phyloP scores from a whole-genome alignment of 306 rosid genomes.

The Canavalia gladiata region DNA sequence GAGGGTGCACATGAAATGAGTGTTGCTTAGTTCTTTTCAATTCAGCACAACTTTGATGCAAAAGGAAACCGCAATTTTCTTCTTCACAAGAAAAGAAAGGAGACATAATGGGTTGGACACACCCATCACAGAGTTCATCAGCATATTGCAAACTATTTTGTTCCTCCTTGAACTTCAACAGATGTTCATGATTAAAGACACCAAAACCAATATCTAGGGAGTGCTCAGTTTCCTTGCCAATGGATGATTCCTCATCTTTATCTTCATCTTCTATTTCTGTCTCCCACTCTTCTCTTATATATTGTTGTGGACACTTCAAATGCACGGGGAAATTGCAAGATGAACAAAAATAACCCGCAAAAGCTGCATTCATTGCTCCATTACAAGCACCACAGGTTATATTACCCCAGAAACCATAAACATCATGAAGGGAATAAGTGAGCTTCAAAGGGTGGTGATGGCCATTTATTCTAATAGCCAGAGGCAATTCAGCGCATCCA shows the following conservation, averaged over 20 bases:
- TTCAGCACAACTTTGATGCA: conserved; percentile 23
- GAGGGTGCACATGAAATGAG: conserved; percentile 16
- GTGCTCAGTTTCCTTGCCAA: background rate
- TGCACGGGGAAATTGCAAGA: conserved; percentile 8
- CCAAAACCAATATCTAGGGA: background rate
- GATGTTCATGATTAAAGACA: conserved; percentile 22
- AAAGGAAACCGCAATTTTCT: conserved; percentile 20
- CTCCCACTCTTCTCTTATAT: background rate
- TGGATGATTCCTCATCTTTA: background rate
- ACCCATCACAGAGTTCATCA: conserved; percentile 18
- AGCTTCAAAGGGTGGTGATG: conserved; percentile 22
- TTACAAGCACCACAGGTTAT: conserved; percentile 18
- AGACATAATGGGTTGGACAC: background rate
- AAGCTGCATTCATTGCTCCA: background rate
- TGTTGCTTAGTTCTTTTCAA: conserved; percentile 5
- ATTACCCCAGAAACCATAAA: conserved; percentile 13
- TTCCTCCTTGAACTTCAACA: background rate
- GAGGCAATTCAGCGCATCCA: conserved; percentile 18
- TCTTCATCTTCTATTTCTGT: background rate
- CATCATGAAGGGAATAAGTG: background rate
- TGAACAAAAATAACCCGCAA: conserved; percentile 28
- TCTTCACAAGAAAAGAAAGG: conserved; percentile 7
- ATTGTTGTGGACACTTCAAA: conserved; percentile 1
- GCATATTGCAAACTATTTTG: background rate
- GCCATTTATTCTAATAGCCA: conserved; percentile 1